phyloP scores from a whole-genome alignment of 352 stramenopile genomes.

The Pythium myriotylum region DNA sequence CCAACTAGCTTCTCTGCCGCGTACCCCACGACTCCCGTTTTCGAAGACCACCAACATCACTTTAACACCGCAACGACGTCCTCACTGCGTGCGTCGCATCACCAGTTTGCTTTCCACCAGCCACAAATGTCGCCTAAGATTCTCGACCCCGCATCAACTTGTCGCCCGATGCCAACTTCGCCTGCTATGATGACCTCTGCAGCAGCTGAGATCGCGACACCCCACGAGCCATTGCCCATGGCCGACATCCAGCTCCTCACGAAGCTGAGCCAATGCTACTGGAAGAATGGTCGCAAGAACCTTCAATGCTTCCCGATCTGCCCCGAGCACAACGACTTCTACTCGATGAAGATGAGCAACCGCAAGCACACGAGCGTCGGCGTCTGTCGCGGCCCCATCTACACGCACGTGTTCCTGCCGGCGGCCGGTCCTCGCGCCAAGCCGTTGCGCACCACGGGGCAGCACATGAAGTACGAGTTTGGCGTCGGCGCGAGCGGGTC shows the following conservation, averaged over 20 bases:
- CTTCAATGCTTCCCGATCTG: slow-evolving; percentile 88
- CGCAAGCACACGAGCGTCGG: slow-evolving; percentile 85
- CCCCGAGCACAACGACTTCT: slow-evolving; percentile 88
- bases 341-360: slow-evolving; percentile 91
- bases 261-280: slow-evolving; percentile 76
- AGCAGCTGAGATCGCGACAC: neutral
- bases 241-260: slow-evolving; percentile 55
- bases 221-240: slow-evolving; percentile 9
- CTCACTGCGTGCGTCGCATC: no score
- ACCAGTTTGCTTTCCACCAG: no score
- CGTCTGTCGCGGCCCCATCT: slow-evolving; percentile 78
- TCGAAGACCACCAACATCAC: no score
- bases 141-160: neutral
- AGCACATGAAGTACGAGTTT: slow-evolving; percentile 67
- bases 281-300: slow-evolving; percentile 91
- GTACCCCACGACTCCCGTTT: no score
- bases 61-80: no score
- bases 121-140: no score
- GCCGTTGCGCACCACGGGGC: slow-evolving; percentile 20
- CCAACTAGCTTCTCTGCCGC: no score
- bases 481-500: slow-evolving; percentile 40
- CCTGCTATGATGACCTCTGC: neutral
- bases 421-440: slow-evolving; percentile 26
- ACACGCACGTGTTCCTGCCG: slow-evolving; percentile 68
- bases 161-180: neutral